Evolutionary conservation across 805 yeast species (phyloP), one percentile per base, ranked within the genome.

Genomic region (Schizosaccharomyces osmophilus): DNA sequence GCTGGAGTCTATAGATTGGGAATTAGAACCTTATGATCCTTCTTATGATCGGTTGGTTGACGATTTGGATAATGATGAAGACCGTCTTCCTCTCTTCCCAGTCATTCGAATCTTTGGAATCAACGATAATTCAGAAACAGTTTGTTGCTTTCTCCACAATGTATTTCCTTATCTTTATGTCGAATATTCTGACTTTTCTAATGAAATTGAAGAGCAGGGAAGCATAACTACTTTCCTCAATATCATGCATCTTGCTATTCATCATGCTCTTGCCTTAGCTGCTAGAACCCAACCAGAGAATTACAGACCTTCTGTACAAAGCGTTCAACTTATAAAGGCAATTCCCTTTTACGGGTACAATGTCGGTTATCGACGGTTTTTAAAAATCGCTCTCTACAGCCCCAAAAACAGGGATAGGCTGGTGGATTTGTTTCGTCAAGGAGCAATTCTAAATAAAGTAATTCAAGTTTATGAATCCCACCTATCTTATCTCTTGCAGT

Each of bases 341-440:
- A 75, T 79, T 0, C 90, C 94, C 0, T 83, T 89, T 59, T 93
- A 93, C 69, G 97, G 97, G 0, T 90, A 78, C 69, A 81, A 80
- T 65, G 75, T 79, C 2, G 87, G 87, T 0, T 78, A 81, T 73
- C 66, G 74, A n/a, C 71, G 78, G 1, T 84, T 79, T 67, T 78
- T 85, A 66, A 88, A 87, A 69, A 78, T 93, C 1, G 78, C 80
- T 59, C 68, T 88, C 13, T 67, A 83, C 11, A 81, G 82, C 63
- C 93, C 95, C 0, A 68, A 78, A 4, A 79, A 80, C 65, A 71
- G 75, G 22, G 72, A 78, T 3, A 75, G 85, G 61, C 69, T 87
- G 4, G 73, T 83, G 62, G 77, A 77, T 72, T 59, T 77, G 71
- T 65, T 80, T 3, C 70, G 74, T 29, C 77, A 69, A 31, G 82